phyloP scores from a whole-genome alignment of 2,329 filamentous ascomycete genomes.

The Xylaria sp. region DNA sequence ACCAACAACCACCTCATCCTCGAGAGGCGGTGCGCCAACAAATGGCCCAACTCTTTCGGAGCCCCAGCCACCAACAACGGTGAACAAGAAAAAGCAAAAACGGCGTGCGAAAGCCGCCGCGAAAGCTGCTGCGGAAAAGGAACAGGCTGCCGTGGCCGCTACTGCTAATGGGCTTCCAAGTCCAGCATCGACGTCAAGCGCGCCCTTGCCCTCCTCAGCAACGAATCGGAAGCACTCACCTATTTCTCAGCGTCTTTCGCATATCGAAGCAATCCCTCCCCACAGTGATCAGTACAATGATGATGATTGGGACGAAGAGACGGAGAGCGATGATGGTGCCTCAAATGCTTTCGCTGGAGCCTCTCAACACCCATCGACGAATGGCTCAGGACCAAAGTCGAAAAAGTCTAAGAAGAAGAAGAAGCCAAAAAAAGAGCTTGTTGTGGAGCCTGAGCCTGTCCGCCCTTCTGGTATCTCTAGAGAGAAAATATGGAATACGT shows the following conservation, averaged over 20 bases:
- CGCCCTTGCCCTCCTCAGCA: conserved; percentile 29
- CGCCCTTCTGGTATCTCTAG: conserved; percentile 60
- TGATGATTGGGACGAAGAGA: conserved; percentile 59
- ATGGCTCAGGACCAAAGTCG: conserved; percentile 49
- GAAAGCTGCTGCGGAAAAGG: conserved; percentile 62
- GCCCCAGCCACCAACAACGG: conserved; percentile 51
- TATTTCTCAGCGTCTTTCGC: conserved; percentile 18
- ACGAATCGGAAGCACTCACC: conserved; percentile 30
- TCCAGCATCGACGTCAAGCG: conserved; percentile 42
- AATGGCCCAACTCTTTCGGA: conserved; percentile 36
- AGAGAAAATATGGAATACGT: conserved; percentile 97
- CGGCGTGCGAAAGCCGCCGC: conserved; percentile 84
- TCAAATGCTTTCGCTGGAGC: conserved; percentile 49
- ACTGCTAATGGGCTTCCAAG: conserved; percentile 50
- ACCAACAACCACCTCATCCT: conserved; percentile 51
- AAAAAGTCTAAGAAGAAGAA: conserved; percentile 75
- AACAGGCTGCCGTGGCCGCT: conserved; percentile 45
- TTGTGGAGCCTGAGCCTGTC: conserved; percentile 31
- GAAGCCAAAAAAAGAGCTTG: conserved; percentile 54
- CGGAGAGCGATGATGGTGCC: conserved; percentile 63
- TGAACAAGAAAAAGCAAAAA: conserved; percentile 96
- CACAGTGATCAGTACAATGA: conserved; percentile 46
- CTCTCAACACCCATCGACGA: conserved; percentile 47
- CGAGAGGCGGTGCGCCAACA: conserved; percentile 44
- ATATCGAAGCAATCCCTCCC: conserved; percentile 14